A percentile compares a stretch with the other conserved stretches of the same genome.
Evolutionary conservation across 202 grass and related monocot genomes (phyloP).

Genomic region (Cymbopogon flexuosus): DNA sequence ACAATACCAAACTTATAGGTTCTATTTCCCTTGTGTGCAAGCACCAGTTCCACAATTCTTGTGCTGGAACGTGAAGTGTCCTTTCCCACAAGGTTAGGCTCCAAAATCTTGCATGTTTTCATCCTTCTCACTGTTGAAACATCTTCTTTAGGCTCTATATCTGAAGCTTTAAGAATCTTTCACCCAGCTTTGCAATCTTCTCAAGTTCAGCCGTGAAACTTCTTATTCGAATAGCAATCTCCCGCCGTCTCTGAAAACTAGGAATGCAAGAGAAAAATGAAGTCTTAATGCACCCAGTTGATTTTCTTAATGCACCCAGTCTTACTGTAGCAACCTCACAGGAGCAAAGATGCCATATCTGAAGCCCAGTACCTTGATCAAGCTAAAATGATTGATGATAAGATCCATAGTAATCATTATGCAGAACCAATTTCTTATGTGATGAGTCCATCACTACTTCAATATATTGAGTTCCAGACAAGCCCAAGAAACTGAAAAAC

Average conservation of each 20-base stretch:
- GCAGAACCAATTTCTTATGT: not conserved
- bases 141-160: not conserved
- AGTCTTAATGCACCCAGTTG: not conserved
- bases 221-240: not conserved
- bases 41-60: not conserved
- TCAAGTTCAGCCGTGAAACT: not conserved
- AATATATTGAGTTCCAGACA: not conserved
- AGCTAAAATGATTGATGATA: not conserved
- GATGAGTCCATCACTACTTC: not conserved
- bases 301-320: not conserved
- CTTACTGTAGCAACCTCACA: no score
- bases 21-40: not conserved
- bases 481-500: not conserved
- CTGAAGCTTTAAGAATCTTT: not conserved
- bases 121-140: not conserved
- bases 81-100: not conserved
- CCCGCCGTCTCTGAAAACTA: not conserved
- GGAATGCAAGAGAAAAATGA: not conserved
- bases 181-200: not conserved
- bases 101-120: not conserved
- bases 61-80: not conserved
- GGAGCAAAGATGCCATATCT: not conserved
- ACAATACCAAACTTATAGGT: not conserved
- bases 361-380: not conserved
- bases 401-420: not conserved